phyloP scores from a whole-genome alignment of 192 early-diverging fungal genomes.

The Rhizophagus prolifer region DNA sequence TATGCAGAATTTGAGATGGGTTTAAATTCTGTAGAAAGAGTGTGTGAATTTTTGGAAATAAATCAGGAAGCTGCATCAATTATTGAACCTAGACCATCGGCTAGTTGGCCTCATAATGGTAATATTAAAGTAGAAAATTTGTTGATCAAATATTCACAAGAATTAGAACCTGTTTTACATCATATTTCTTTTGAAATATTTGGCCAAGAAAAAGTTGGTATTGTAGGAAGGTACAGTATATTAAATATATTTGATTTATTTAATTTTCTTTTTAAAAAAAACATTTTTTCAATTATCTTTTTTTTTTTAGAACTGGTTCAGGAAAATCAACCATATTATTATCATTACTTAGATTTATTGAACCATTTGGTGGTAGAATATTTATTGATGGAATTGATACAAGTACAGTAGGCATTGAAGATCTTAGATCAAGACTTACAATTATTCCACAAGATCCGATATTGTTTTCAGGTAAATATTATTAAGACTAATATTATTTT shows the following conservation, averaged over 20 bases:
- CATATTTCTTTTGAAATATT: constrained; percentile 68
- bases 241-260: constrained; percentile 35
- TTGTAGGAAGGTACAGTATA: constrained; percentile 86
- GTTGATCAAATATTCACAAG: constrained; percentile 76
- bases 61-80: constrained; percentile 61
- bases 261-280: constrained; percentile 5
- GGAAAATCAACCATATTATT: constrained; percentile 73
- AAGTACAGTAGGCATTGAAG: constrained; percentile 66
- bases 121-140: constrained; percentile 69
- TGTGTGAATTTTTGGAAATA: constrained; percentile 76
- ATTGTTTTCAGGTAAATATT: constrained; percentile 42
- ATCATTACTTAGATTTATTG: constrained; percentile 79
- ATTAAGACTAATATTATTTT: neutral
- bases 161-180: constrained; percentile 75
- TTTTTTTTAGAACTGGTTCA: constrained; percentile 48
- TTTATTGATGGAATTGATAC: constrained; percentile 79
- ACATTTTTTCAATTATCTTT: neutral
- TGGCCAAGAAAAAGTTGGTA: constrained; percentile 78
- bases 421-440: constrained; percentile 64
- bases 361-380: constrained; percentile 67
- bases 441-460: constrained; percentile 81
- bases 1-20: constrained; percentile 81
- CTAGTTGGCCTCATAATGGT: constrained; percentile 80
- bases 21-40: constrained; percentile 84
- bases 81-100: constrained; percentile 60